Evolutionary conservation across 2,329 filamentous ascomycete genomes (phyloP).

Genomic region (Chrysoporthe austroafricana): DNA sequence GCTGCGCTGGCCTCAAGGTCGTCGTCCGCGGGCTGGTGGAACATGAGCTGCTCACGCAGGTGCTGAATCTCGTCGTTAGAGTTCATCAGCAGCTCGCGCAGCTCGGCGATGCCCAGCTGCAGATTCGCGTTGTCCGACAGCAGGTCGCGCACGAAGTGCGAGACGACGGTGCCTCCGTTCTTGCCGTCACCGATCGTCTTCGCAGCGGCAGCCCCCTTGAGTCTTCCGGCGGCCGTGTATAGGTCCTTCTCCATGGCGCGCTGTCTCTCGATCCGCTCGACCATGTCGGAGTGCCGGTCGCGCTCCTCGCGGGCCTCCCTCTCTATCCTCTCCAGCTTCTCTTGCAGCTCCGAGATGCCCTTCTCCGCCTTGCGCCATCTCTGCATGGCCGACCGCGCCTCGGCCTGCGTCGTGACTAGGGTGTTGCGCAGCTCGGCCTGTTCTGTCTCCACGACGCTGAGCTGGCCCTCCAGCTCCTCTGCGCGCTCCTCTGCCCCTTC

Average conservation of each 20-base stretch:
- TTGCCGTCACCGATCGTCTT: conserved; percentile 65
- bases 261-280: conserved; percentile 82
- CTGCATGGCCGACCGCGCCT: conserved; percentile 77
- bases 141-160: conserved; percentile 94
- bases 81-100: conserved; percentile 85
- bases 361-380: conserved; percentile 86
- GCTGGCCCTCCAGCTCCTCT: conserved; percentile 77
- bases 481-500: conserved; percentile 75
- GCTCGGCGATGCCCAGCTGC: conserved; percentile 87
- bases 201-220: conserved; percentile 79
- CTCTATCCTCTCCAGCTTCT: conserved; percentile 88
- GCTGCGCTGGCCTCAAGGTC: conserved; percentile 38
- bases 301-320: conserved; percentile 79
- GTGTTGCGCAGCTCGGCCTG: conserved; percentile 73
- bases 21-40: conserved; percentile 71
- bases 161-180: conserved; percentile 70
- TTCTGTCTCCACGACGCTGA: conserved; percentile 79
- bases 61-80: conserved; percentile 94
- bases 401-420: conserved; percentile 69
- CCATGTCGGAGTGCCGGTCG: conserved; percentile 78
- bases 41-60: conserved; percentile 78
- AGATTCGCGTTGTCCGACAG: conserved; percentile 93
- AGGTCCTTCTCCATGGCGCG: conserved; percentile 82
- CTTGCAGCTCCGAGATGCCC: conserved; percentile 76
- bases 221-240: conserved; percentile 74